Conservation (phyloP, 179 eudicot species). For the Spergularia azorica region DNA sequence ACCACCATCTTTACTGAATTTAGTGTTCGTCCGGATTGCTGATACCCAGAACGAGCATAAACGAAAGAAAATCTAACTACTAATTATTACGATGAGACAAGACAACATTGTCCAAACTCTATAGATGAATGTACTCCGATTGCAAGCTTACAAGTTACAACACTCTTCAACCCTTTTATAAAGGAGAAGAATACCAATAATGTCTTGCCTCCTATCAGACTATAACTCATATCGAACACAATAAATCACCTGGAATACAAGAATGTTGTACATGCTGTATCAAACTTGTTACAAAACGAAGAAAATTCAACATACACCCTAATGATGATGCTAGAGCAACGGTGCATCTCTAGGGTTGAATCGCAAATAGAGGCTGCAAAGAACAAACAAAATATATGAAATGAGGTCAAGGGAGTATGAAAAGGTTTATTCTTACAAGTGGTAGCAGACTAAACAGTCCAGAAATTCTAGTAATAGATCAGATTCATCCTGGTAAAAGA, state of each 20-base stretch:
- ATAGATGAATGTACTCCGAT: background rate
- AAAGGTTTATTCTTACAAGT: background rate
- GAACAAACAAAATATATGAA: background rate
- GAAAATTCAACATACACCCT: background rate
- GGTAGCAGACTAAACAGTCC: background rate
- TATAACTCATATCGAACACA: background rate
- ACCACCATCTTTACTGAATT: no score
- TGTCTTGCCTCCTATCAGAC: background rate
- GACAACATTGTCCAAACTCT: background rate
- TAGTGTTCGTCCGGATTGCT: no score
- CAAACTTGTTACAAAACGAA: background rate
- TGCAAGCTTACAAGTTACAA: no score
- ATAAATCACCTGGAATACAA: slow-evolving; percentile 13
- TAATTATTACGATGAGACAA: no score
- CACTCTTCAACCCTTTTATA: background rate
- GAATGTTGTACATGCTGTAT: slow-evolving; percentile 15
- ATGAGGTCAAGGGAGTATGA: background rate
- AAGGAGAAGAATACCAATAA: background rate
- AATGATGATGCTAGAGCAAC: slow-evolving; percentile 4
- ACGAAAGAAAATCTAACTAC: no score
- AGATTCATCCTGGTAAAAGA: background rate
- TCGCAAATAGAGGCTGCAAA: slow-evolving; percentile 63
- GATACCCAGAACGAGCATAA: no score
- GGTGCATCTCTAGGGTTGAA: slow-evolving; percentile 39
- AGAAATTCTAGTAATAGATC: no score